A percentile compares a stretch with the other conserved stretches of the same genome.
phyloP scores from a whole-genome alignment of 768 basidiomycete genomes.

The Cystofilobasidium macerans region DNA sequence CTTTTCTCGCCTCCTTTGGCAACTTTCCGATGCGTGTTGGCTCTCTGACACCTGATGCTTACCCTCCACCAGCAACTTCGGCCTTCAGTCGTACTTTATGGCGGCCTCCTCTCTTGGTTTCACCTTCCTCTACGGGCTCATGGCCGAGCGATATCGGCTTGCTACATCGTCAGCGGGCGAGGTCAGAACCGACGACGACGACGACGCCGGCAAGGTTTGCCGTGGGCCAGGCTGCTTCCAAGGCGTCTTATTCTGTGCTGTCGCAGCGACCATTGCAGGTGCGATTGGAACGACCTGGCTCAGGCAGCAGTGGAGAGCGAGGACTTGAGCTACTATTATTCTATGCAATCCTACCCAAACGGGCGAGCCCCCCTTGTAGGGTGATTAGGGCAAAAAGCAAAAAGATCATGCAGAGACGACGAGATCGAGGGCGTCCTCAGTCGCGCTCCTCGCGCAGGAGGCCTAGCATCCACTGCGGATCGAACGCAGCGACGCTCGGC shows the following conservation, averaged over 20 bases:
- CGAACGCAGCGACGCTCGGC: not conserved
- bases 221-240: slow-evolving; percentile 8
- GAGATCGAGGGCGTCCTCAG: not conserved
- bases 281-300: not conserved
- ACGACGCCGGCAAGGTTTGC: slow-evolving; percentile 6
- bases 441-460: not conserved
- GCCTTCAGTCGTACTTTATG: slow-evolving; percentile 8
- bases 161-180: not conserved
- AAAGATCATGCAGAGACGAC: not conserved
- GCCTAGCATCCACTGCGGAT: not conserved
- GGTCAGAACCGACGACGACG: too few relatives aligned
- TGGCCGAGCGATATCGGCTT: slow-evolving; percentile 7
- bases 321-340: not conserved
- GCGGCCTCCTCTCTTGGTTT: slow-evolving; percentile 21
- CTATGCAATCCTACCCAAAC: too few relatives aligned
- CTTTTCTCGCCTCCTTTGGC: not conserved
- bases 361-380: too few relatives aligned
- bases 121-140: slow-evolving; percentile 22
- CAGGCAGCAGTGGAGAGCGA: slow-evolving; percentile 5
- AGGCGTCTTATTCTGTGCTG: not conserved
- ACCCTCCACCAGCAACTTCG: slow-evolving; percentile 9
- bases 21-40: not conserved
- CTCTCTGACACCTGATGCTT: not conserved
- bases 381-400: not conserved
- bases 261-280: not conserved